Conservation (phyloP, 352 stramenopile species). For the Pythium coloratum region DNA sequence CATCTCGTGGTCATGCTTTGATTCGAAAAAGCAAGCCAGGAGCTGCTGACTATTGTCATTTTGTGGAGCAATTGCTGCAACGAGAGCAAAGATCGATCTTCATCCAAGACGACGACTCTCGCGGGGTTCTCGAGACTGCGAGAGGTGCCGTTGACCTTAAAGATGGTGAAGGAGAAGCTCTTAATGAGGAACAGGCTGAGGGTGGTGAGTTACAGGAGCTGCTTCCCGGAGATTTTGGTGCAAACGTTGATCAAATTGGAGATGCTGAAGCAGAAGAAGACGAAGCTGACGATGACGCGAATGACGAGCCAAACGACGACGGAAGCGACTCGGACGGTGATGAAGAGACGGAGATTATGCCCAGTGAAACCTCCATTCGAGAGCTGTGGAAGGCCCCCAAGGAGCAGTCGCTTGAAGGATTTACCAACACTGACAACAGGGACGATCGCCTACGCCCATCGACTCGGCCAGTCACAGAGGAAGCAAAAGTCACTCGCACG, state of each 20-base stretch:
- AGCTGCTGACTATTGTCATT: not conserved
- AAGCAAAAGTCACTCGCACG: not conserved
- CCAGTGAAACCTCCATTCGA: not conserved
- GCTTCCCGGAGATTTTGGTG: not conserved
- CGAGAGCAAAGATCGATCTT: not conserved
- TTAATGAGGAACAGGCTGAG: not conserved
- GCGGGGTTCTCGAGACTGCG: not conserved
- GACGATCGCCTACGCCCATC: not conserved
- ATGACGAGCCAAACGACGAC: slow-evolving; percentile 47
- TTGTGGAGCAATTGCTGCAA: not conserved
- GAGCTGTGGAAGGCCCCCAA: not conserved
- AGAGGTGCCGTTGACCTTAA: no score
- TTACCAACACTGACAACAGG: not conserved
- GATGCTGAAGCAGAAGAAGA: slow-evolving; percentile 9
- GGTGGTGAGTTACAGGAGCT: not conserved
- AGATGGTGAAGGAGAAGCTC: not conserved
- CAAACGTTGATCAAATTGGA: not conserved
- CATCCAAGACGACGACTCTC: not conserved
- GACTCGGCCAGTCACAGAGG: not conserved
- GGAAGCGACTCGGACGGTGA: slow-evolving; percentile 42
- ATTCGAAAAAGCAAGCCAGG: not conserved
- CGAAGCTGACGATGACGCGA: slow-evolving; percentile 20
- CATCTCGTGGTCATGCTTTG: not conserved
- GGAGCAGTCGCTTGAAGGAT: not conserved
- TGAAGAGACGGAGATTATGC: not conserved